A percentile compares a stretch with the other conserved stretches of the same genome.
Evolutionary conservation across 768 basidiomycete species (phyloP).

Genomic region (Agrocybe pediades): DNA sequence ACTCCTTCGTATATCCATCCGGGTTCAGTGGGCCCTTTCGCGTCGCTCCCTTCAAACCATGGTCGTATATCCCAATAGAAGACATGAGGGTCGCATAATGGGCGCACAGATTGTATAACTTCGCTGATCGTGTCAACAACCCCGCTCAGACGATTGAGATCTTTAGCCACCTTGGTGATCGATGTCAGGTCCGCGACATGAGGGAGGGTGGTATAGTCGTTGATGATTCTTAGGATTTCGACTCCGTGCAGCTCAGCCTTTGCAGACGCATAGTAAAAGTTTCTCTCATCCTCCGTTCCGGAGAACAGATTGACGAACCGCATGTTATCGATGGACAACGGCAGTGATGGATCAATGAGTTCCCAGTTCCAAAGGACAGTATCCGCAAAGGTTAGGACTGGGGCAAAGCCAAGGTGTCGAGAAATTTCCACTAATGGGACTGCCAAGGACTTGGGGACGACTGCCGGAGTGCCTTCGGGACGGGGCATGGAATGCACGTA

Average conservation of each 20-base stretch:
- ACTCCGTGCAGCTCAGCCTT: conserved; percentile 85
- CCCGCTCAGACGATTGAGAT: conserved; percentile 66
- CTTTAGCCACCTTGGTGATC: conserved; percentile 67
- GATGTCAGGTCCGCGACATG: conserved; percentile 63
- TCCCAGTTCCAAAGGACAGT: conserved; percentile 95
- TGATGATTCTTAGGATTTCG: conserved; percentile 83
- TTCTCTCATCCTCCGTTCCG: conserved; percentile 78
- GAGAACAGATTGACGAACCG: conserved; percentile 77
- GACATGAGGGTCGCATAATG: conserved; percentile 75
- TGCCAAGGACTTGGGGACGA: conserved; percentile 76
- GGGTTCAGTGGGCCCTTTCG: conserved; percentile 48
- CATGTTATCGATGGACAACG: conserved; percentile 74
- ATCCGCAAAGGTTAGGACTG: conserved; percentile 93
- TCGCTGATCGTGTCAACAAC: conserved; percentile 77
- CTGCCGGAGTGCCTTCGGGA: conserved; percentile 36
- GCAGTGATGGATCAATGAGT: conserved; percentile 53
- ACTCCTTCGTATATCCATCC: conserved; percentile 84
- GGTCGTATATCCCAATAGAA: conserved; percentile 92
- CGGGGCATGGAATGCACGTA: conserved; percentile 82
- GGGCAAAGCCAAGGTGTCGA: conserved; percentile 78
- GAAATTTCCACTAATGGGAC: conserved; percentile 81
- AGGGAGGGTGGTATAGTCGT: conserved; percentile 80
- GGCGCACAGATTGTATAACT: conserved; percentile 68
- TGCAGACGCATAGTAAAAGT: conserved; percentile 87
- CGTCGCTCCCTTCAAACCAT: conserved; percentile 88